Percentiles rank a stretch among this genome's conserved stretches.
phyloP scores from a whole-genome alignment of 805 yeast species.

The Candida dajiaensis region DNA sequence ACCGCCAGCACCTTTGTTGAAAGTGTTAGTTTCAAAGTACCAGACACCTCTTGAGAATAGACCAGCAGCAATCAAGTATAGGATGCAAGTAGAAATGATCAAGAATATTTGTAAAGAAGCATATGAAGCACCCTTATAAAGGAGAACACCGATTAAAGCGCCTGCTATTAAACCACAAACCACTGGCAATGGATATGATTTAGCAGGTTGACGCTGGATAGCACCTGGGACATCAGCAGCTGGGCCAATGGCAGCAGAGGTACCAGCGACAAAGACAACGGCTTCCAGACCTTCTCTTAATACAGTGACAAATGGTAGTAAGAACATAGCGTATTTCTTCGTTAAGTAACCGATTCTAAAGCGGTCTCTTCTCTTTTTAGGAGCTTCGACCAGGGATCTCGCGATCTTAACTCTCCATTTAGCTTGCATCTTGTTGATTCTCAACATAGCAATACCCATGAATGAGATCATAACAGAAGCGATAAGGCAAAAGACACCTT shows the following conservation, averaged over 20 bases:
- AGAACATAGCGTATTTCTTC: conserved; percentile 80
- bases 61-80: conserved; percentile 89
- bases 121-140: conserved; percentile 79
- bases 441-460: conserved; percentile 96
- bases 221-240: conserved; percentile 22
- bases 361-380: conserved; percentile 42
- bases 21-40: conserved; percentile 72
- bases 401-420: conserved; percentile 97
- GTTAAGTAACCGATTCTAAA: conserved; percentile 49
- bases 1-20: conserved; percentile 73
- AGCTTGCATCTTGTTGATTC: conserved; percentile 92
- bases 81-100: conserved; percentile 79
- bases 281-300: conserved; percentile 97
- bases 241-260: conserved; percentile 56
- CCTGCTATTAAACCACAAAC: conserved; percentile 83
- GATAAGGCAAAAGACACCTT: conserved; percentile 87
- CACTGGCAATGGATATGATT: conserved; percentile 91
- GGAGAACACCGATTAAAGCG: conserved; percentile 53
- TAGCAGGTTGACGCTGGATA: conserved; percentile 29
- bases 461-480: conserved; percentile 84
- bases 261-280: conserved; percentile 94
- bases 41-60: conserved; percentile 90
- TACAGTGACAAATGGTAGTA: conserved; percentile 85
- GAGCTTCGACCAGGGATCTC: conserved; percentile 62
- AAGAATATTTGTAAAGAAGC: conserved; percentile 81